These are phyloP conservation scores for Fusarium virguliforme DNA, from an alignment of 2,329 filamentous ascomycete genomes.

Conservation along the genomic window DNA sequence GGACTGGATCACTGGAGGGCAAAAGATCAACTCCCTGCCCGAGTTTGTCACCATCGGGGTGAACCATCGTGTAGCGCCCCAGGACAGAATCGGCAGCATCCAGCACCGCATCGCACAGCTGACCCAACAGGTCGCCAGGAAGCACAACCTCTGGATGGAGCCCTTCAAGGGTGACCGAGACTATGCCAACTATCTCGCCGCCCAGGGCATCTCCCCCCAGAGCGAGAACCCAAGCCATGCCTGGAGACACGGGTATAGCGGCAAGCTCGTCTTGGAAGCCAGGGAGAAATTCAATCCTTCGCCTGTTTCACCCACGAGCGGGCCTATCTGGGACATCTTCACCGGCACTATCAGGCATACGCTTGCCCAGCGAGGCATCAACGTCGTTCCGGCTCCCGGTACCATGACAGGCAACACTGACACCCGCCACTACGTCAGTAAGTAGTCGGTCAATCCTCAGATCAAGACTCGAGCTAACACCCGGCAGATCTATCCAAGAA, in stretches of 20 bases:
- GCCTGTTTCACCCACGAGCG: constrained; percentile 2
- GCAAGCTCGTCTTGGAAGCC: not conserved
- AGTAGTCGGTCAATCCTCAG: not conserved
- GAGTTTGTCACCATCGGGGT: constrained; percentile 71
- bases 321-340: constrained; percentile 22
- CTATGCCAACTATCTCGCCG: not conserved
- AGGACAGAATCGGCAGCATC: constrained; percentile 22
- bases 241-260: not conserved
- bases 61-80: constrained; percentile 64
- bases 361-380: not conserved
- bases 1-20: constrained; percentile 72
- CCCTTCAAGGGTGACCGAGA: constrained; percentile 27
- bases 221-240: not conserved
- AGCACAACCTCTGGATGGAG: constrained; percentile 4
- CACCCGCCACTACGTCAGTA: constrained; percentile 26
- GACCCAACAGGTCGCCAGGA: not conserved
- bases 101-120: constrained; percentile 8
- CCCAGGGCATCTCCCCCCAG: not conserved
- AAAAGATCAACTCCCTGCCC: constrained; percentile 77
- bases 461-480: not conserved
- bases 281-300: constrained; percentile 18
- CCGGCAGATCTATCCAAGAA: constrained; percentile 19
- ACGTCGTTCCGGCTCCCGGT: constrained; percentile 18
- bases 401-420: constrained; percentile 39
- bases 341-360: constrained; percentile 25